Evolutionary conservation across 441 rosid species (phyloP).

Genomic region (Breynia disticha): DNA sequence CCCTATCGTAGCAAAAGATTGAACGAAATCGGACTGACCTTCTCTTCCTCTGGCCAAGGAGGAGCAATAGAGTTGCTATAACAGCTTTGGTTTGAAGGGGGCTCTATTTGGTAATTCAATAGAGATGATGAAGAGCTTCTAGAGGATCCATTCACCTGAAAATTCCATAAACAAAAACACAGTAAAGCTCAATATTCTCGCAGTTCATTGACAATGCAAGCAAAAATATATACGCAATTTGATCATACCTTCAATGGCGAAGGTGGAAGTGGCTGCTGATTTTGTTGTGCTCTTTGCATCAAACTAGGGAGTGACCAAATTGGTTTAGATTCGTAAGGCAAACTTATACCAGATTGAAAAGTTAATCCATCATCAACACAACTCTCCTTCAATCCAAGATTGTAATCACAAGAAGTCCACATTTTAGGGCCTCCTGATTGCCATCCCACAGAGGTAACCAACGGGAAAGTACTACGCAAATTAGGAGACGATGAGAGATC

Average conservation of each 20-base stretch:
- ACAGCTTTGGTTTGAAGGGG: conserved; percentile 68
- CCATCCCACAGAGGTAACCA: conserved; percentile 15
- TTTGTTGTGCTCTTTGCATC: conserved; percentile 24
- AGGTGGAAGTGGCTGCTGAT: conserved; percentile 17
- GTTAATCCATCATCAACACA: conserved; percentile 21
- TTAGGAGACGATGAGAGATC: conserved; percentile 16
- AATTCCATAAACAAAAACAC: conserved; percentile 1
- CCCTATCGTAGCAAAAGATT: not conserved
- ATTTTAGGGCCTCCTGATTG: conserved; percentile 9
- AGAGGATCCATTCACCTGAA: conserved; percentile 39
- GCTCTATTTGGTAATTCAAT: conserved; percentile 38
- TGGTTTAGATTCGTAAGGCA: conserved; percentile 26
- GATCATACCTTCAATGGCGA: conserved; percentile 21
- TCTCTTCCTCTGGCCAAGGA: conserved; percentile 31
- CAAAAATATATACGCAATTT: not conserved
- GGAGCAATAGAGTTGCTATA: conserved; percentile 19
- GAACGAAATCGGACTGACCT: conserved; percentile 19
- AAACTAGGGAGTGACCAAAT: conserved; percentile 27
- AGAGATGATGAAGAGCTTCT: conserved; percentile 30
- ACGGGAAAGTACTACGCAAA: conserved; percentile 22
- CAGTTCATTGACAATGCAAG: not conserved
- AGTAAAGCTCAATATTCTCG: not conserved
- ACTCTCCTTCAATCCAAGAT: conserved; percentile 20
- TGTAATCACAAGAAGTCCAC: conserved; percentile 22
- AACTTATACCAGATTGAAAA: conserved; percentile 16